Evolutionary conservation across 2,329 filamentous ascomycete species (phyloP).

Genomic region (Penicillium hesseltinei): DNA sequence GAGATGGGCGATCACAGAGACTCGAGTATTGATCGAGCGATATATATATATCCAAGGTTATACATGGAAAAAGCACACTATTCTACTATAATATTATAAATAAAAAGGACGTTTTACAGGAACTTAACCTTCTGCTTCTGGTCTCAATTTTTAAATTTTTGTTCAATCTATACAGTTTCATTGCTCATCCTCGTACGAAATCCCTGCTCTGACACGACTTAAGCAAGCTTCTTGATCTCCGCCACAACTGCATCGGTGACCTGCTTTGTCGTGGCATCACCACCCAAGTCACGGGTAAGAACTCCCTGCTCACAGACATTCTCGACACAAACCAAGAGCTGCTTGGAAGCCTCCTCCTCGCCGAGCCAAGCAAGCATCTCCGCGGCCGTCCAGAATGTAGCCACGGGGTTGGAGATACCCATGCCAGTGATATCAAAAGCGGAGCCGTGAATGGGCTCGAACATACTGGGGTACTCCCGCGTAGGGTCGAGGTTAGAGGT

Average conservation of each 20-base stretch:
- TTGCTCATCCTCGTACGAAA: not conserved
- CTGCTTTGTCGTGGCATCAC: slow-evolving; percentile 55
- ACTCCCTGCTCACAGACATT: slow-evolving; percentile 57
- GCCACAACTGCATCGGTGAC: slow-evolving; percentile 58
- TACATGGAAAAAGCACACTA: no score
- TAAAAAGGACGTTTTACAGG: not conserved
- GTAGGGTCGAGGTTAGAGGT: slow-evolving; percentile 68
- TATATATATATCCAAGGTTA: not conserved
- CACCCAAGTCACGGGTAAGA: slow-evolving; percentile 61
- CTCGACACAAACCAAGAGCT: slow-evolving; percentile 60
- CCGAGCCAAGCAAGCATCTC: slow-evolving; percentile 68
- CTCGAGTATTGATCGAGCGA: not conserved
- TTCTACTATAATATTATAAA: not conserved
- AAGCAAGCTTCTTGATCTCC: slow-evolving; percentile 49
- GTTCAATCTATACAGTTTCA: not conserved
- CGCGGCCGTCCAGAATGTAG: slow-evolving; percentile 67
- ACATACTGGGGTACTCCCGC: slow-evolving; percentile 59
- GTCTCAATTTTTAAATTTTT: not conserved
- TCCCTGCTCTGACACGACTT: not conserved
- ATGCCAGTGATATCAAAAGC: slow-evolving; percentile 65
- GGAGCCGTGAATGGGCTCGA: slow-evolving; percentile 63
- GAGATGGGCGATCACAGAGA: not conserved
- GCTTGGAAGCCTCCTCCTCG: slow-evolving; percentile 55
- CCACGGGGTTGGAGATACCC: slow-evolving; percentile 61
- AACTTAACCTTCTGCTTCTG: not conserved